Evolutionary conservation across 139 green algal genomes (phyloP), one percentile per base, ranked within the genome.

Genomic region (Chlorella sp.): DNA sequence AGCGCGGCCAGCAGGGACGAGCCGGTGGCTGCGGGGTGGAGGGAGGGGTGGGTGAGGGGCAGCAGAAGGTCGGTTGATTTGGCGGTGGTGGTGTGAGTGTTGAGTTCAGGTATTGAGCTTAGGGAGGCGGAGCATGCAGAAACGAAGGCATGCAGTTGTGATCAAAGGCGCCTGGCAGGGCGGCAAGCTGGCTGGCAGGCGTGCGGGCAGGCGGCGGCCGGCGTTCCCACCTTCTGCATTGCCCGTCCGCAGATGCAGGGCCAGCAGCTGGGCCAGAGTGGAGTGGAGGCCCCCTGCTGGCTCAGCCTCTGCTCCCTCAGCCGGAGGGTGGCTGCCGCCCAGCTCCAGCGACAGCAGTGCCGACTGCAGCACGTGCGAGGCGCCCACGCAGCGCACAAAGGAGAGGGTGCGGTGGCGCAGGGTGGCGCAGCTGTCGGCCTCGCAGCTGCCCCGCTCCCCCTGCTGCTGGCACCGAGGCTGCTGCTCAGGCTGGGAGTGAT

Each of bases 341-440:
- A 68, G 79, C 79, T 85, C 79, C 28, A 85, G 30, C 3, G 32
- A 85, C 79, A 85, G 79, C 42, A 85, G 79, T 9, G 79, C 79
- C 42, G 79, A 85, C 28, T 85, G 42, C 24, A 85, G 11, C 19
- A 36, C 22, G 0, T 30, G 42, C 42, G 42, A 68, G 0, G 14
- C 14, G 12, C 2, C 53, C 24, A 40, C 48, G 30, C 48, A 36
- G 30, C 57, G 42, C 42, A 85, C 79, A 85, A 85, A 85, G 11
- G 79, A 39, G 42, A 14, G 79, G 14, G 53, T 42, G 79, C 79
- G 37, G n/a, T 53, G 79, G 42, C 15, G 79, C 79, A 39, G 79
- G 26, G 14, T 40, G 14, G 15, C 28, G 30, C 16, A 1, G 79
- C 32, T 15, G 42, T 12, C 16, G 15, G 34, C 75, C 14, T 39